These are phyloP conservation scores for Leccinum variicolor DNA, from an alignment of 768 basidiomycete genomes.

Conservation along the genomic window DNA sequence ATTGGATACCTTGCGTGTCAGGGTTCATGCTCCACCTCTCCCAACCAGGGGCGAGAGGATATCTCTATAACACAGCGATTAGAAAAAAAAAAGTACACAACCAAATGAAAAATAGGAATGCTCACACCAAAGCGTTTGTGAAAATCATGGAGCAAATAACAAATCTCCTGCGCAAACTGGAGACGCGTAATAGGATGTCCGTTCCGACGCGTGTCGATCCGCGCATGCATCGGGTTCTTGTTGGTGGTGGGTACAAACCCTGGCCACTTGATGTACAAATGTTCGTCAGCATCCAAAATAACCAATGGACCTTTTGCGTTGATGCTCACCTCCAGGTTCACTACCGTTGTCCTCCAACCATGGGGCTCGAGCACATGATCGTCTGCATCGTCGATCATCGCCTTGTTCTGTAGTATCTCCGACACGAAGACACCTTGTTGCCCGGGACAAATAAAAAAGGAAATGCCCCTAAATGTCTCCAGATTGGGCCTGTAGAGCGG, in stretches of 20 bases:
- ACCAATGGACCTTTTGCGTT: background rate
- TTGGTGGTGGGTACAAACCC: background rate
- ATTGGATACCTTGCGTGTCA: background rate
- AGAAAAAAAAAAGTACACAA: background rate
- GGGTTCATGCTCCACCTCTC: background rate
- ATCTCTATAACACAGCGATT: background rate
- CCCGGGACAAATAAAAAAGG: background rate
- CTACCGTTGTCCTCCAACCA: background rate
- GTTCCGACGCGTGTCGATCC: background rate
- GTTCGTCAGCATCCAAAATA: background rate
- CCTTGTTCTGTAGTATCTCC: background rate
- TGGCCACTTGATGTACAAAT: slow-evolving; percentile 1
- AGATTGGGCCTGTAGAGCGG: background rate
- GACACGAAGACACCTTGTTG: background rate
- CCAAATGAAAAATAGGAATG: background rate
- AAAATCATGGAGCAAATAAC: background rate
- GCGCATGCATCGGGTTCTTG: background rate
- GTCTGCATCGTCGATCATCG: background rate
- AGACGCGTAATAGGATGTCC: background rate
- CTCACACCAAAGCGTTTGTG: background rate
- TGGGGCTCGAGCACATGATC: background rate
- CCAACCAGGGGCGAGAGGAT: background rate
- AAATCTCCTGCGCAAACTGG: background rate
- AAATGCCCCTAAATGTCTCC: background rate
- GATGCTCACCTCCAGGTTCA: background rate